phyloP scores from a whole-genome alignment of 306 rosid genomes.

The Acmispon strigosus region DNA sequence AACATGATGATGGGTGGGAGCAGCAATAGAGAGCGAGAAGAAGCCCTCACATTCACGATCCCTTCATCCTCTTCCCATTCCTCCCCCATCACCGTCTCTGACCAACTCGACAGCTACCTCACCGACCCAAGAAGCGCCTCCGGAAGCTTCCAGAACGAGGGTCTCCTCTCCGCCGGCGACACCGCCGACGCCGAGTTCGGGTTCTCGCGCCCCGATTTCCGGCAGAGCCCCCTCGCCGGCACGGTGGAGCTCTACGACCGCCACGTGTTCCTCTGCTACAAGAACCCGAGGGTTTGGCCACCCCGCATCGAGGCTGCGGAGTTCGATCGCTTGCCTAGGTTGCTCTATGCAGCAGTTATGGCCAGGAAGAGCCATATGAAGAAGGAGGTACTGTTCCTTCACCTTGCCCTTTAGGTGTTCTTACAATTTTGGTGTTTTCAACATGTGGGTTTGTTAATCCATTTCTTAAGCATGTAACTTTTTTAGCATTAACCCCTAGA shows the following conservation, averaged over 20 bases:
- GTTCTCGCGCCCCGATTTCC: conserved; percentile 57
- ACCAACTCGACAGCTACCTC: conserved; percentile 63
- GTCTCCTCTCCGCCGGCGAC: conserved; percentile 25
- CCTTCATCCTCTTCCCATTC: conserved; percentile 62
- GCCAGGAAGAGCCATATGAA: conserved; percentile 64
- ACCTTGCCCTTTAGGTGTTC: background rate
- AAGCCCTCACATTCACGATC: conserved; percentile 50
- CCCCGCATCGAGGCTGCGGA: conserved; percentile 91
- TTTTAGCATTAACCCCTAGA: no score
- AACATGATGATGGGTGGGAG: conserved; percentile 31
- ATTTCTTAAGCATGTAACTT: no score
- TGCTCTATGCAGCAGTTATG: conserved; percentile 77
- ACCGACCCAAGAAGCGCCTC: conserved; percentile 77
- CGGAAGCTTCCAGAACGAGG: conserved; percentile 87
- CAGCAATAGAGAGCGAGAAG: conserved; percentile 59
- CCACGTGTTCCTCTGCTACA: conserved; percentile 82
- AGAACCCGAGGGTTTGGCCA: conserved; percentile 85
- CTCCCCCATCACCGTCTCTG: conserved; percentile 74
- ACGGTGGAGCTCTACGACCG: conserved; percentile 74
- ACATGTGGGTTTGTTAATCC: background rate
- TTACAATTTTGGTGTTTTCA: background rate
- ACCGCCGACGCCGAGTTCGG: conserved; percentile 62
- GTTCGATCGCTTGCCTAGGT: conserved; percentile 89
- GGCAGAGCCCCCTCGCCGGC: conserved; percentile 56
- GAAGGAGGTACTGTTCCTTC: conserved; percentile 46